Evolutionary conservation across 2,329 filamentous ascomycete species (phyloP).

Genomic region (Sclerotinia glacialis): DNA sequence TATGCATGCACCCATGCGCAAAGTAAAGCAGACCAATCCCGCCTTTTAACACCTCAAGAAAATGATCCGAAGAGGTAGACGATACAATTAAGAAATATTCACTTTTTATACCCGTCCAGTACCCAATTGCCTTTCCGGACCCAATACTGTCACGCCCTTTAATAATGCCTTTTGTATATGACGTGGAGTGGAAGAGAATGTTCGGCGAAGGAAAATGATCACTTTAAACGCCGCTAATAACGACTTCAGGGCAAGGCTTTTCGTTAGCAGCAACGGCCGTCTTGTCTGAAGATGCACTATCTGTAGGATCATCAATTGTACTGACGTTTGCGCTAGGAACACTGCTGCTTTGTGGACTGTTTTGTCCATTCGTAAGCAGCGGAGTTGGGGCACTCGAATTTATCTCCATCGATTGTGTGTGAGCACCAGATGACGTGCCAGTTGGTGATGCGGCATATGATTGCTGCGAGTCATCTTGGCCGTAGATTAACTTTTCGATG

Average conservation of each 20-base stretch:
- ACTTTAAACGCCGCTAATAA: slow-evolving; percentile 35
- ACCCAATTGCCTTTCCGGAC: slow-evolving; percentile 14
- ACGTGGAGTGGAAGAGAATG: slow-evolving; percentile 20
- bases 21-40: slow-evolving; percentile 10
- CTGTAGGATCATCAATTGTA: slow-evolving; percentile 39
- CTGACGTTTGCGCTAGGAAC: slow-evolving; percentile 62
- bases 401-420: slow-evolving; percentile 44
- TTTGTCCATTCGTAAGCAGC: slow-evolving; percentile 64
- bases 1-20: slow-evolving; percentile 19
- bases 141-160: slow-evolving; percentile 20
- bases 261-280: slow-evolving; percentile 26
- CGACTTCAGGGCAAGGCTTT: slow-evolving; percentile 32
- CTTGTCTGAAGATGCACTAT: slow-evolving; percentile 30
- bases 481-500: slow-evolving; percentile 55
- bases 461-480: slow-evolving; percentile 21
- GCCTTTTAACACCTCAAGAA: slow-evolving; percentile 15
- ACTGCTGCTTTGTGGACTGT: slow-evolving; percentile 65
- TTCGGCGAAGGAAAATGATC: slow-evolving; percentile 2
- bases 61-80: background rate
- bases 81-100: slow-evolving; percentile 18
- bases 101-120: slow-evolving; percentile 17
- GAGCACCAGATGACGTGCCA: slow-evolving; percentile 33
- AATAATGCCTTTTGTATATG: slow-evolving; percentile 23
- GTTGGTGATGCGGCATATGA: slow-evolving; percentile 28
- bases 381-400: slow-evolving; percentile 61